Evolutionary conservation across 169 alveolate species (phyloP).

Genomic region (Eimeria praecox): DNA sequence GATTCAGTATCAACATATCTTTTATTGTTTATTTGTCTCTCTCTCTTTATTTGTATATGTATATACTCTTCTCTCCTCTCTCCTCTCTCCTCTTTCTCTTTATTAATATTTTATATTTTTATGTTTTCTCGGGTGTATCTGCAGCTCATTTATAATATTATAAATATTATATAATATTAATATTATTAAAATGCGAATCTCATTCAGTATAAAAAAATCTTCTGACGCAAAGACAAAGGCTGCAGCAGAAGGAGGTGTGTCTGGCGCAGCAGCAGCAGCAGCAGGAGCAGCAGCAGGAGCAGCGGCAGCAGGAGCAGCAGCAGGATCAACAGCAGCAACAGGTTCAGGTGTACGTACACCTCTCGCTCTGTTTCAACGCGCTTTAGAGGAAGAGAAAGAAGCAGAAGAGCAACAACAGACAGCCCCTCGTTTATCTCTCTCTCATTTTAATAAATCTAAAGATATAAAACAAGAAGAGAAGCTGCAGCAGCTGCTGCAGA

Average conservation of each 20-base stretch:
- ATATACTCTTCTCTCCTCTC: no score
- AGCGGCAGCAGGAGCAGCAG: conserved; percentile 18
- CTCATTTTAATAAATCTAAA: not conserved
- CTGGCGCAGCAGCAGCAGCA: not conserved
- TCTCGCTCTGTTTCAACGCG: conserved; percentile 9
- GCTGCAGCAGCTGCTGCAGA: conserved; percentile 12
- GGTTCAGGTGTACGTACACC: conserved; percentile 20
- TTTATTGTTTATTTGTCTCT: not conserved
- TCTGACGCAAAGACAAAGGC: not conserved
- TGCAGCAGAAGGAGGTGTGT: not conserved
- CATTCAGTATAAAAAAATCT: conserved; percentile 22
- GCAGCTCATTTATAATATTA: no score
- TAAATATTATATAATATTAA: no score
- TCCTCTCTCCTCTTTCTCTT: no score
- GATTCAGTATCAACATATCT: not conserved
- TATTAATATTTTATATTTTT: no score
- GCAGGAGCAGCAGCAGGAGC: conserved; percentile 39
- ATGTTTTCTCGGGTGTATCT: no score
- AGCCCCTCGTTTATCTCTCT: not conserved
- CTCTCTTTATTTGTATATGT: not conserved
- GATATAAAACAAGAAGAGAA: not conserved
- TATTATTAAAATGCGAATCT: conserved; percentile 11
- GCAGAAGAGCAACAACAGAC: conserved; percentile 8
- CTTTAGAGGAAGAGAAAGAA: not conserved
- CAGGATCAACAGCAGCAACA: conserved; percentile 41